Conservation (phyloP, 2,329 filamentous ascomycete genomes). For the Phialophora expanda region DNA sequence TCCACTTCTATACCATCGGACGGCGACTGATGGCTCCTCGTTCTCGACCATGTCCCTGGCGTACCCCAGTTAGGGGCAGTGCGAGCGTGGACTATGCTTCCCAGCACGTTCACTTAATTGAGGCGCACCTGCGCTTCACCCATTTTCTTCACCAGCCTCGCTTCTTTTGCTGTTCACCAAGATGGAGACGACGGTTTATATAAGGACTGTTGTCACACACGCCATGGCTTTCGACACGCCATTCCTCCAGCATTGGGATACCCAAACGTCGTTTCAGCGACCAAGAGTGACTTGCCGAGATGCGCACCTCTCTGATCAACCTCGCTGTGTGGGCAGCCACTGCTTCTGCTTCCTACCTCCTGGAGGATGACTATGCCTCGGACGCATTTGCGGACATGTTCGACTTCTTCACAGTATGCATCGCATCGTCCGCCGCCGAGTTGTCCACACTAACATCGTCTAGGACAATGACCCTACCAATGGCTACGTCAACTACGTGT, state of each 20-base stretch:
- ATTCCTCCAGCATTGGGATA: constrained; percentile 14
- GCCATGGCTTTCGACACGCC: constrained; percentile 18
- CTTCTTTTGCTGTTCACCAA: constrained; percentile 12
- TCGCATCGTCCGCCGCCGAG: constrained; percentile 23
- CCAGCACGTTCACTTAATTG: neutral
- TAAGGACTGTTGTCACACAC: constrained; percentile 6
- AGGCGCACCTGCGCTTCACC: neutral
- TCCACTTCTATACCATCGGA: constrained; percentile 31
- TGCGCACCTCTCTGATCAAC: constrained; percentile 28
- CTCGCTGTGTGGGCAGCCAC: constrained; percentile 24
- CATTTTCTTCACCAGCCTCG: constrained; percentile 32
- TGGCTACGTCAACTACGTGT: constrained; percentile 75
- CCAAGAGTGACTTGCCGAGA: constrained; percentile 13
- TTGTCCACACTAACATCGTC: neutral
- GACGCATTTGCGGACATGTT: constrained; percentile 59
- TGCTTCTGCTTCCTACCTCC: constrained; percentile 45
- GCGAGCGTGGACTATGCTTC: neutral
- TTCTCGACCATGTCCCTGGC: constrained; percentile 9
- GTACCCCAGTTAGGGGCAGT: neutral
- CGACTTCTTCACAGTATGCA: constrained; percentile 55
- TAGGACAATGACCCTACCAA: constrained; percentile 69
- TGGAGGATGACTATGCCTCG: constrained; percentile 56
- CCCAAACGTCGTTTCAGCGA: neutral
- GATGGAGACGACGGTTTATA: constrained; percentile 25
- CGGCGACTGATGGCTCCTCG: constrained; percentile 16